Evolutionary conservation across 2,329 filamentous ascomycete species (phyloP).

Genomic region (Colletotrichum aenigma): DNA sequence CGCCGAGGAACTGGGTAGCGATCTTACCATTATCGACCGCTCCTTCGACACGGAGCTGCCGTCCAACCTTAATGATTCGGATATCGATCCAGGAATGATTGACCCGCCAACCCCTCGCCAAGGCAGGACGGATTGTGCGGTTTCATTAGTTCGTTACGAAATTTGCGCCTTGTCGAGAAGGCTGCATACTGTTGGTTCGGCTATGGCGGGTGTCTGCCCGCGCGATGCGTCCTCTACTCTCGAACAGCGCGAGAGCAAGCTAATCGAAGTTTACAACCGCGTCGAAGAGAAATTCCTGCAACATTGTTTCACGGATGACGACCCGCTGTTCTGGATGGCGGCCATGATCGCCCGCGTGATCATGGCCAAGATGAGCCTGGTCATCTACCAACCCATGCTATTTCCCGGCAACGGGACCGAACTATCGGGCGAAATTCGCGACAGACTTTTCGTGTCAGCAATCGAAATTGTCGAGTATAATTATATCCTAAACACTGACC

Average conservation of each 20-base stretch:
- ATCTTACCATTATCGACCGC: conserved; percentile 44
- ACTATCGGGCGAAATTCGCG: conserved; percentile 65
- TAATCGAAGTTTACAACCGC: conserved; percentile 57
- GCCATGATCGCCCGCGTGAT: conserved; percentile 73
- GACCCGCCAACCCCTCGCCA: conserved; percentile 51
- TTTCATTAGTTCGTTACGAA: conserved; percentile 54
- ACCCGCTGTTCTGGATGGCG: conserved; percentile 69
- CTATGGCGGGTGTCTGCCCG: conserved; percentile 33
- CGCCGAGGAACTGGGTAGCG: conserved; percentile 57
- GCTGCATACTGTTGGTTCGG: conserved; percentile 36
- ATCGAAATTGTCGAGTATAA: conserved; percentile 77
- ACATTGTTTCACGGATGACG: conserved; percentile 46
- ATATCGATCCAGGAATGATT: conserved; percentile 49
- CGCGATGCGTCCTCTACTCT: conserved; percentile 32
- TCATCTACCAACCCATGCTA: conserved; percentile 77
- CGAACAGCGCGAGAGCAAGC: conserved; percentile 44
- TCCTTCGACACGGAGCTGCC: conserved; percentile 54
- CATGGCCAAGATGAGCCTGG: conserved; percentile 78
- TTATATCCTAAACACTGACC: conserved; percentile 67
- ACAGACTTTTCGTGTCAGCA: conserved; percentile 73
- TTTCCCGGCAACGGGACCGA: conserved; percentile 60
- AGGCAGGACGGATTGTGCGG: conserved; percentile 58
- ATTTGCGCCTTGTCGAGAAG: conserved; percentile 46
- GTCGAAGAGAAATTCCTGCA: conserved; percentile 60
- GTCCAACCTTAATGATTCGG: conserved; percentile 54